Evolutionary conservation across 768 basidiomycete genomes (phyloP).

Genomic region (Austroboletus eburneus): DNA sequence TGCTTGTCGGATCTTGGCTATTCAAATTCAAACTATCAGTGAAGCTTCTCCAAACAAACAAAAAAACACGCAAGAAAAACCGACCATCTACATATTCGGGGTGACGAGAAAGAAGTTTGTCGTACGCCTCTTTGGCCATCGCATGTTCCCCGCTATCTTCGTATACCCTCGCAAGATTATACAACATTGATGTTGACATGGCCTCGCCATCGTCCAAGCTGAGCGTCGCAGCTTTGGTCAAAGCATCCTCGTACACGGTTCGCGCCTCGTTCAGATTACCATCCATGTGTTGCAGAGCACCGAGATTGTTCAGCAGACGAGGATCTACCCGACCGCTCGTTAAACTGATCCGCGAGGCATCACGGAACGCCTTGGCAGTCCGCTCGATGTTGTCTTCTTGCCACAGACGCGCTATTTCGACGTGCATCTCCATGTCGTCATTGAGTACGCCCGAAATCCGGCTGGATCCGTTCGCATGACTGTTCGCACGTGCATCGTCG

Average conservation of each 20-base stretch:
- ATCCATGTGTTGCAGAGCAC: slow-evolving; percentile 68
- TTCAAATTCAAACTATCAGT: slow-evolving; percentile 14
- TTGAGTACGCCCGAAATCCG: slow-evolving; percentile 51
- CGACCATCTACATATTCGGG: slow-evolving; percentile 95
- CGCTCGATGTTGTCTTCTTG: slow-evolving; percentile 75
- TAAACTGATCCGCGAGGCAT: slow-evolving; percentile 66
- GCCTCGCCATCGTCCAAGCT: slow-evolving; percentile 53
- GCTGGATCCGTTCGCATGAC: slow-evolving; percentile 28
- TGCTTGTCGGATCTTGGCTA: slow-evolving; percentile 94
- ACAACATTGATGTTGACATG: slow-evolving; percentile 78
- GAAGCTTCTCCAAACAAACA: background rate
- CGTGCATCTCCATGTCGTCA: slow-evolving; percentile 82
- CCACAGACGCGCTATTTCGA: slow-evolving; percentile 90
- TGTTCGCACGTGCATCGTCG: slow-evolving; percentile 51
- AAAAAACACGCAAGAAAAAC: slow-evolving; percentile 29
- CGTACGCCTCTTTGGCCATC: slow-evolving; percentile 81
- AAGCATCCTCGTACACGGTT: slow-evolving; percentile 66
- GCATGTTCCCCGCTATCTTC: slow-evolving; percentile 76
- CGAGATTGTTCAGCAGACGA: slow-evolving; percentile 77
- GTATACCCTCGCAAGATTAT: slow-evolving; percentile 89
- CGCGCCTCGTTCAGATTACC: slow-evolving; percentile 54
- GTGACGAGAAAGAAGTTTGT: slow-evolving; percentile 82
- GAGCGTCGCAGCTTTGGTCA: slow-evolving; percentile 52
- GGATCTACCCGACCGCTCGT: slow-evolving; percentile 51
- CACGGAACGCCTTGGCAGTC: slow-evolving; percentile 65